Percentiles rank a stretch among this genome's conserved stretches.
Evolutionary conservation across 495 filamentous ascomycete species (phyloP).

Genomic region (Poronia punctata): DNA sequence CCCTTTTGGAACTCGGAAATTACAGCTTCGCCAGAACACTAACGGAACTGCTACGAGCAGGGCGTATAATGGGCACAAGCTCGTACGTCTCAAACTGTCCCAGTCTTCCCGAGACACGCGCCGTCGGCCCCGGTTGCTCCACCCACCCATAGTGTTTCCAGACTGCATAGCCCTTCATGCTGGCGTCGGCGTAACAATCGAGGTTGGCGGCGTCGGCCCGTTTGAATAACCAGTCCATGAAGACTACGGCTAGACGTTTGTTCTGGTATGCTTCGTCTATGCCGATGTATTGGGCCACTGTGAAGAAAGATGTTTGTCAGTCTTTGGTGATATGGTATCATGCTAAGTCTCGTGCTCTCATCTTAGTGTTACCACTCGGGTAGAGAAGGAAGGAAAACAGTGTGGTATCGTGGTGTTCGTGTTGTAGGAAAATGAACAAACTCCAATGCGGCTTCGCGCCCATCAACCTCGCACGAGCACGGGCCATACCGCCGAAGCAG

Average conservation of each 20-base stretch:
- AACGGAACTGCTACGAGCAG: too few species aligned
- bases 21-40: too few species aligned
- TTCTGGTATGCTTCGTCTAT: background rate
- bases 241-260: background rate
- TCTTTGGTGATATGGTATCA: too few species aligned
- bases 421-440: background rate
- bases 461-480: background rate
- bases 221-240: background rate
- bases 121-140: background rate
- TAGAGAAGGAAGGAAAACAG: too few species aligned
- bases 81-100: background rate
- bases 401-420: too few species aligned
- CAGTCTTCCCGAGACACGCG: background rate
- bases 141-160: conserved; percentile 1
- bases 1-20: too few species aligned
- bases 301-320: too few species aligned
- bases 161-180: background rate
- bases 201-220: background rate
- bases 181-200: conserved; percentile 1
- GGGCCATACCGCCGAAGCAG: background rate
- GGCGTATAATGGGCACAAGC: background rate
- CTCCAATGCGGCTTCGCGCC: background rate
- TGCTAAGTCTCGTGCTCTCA: too few species aligned
- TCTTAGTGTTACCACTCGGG: too few species aligned
- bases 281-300: background rate